Base-by-base conservation (phyloP, 2,329 filamentous ascomycete genomes). In the Xylariaceae sp. region DNA sequence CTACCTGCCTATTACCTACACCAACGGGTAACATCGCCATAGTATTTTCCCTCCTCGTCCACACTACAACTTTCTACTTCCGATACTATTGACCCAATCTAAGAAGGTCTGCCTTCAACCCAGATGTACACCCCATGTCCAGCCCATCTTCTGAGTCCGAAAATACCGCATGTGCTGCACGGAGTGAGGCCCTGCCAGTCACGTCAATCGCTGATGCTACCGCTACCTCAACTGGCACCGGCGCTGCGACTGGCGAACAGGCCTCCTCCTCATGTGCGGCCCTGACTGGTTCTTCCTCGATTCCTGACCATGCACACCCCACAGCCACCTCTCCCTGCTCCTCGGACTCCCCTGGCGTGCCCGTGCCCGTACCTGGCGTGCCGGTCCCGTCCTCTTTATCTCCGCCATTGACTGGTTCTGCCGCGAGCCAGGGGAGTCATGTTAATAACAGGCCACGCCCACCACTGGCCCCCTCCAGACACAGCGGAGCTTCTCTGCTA, bases 81-180 rank as follows among this genome's bases (percentile, higher is more conserved):
- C 57, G n/a, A 49, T 57, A 35, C 52, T 58, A 60, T 64, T 57
- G 55, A 57, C 59, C 62, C 37, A 59, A 56, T 50, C 58, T 47
- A 35, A 62, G 56, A 62, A 55, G 57, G 55, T 50, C 53, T 57
- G 57, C 57, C 58, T 58, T 47, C 58, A 56, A 57, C 55, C 77
- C 79, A 78, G 74, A 83, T 83, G 81, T 80, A 75, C 74, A 75
- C 76, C 80, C 78, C 81, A 84, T 84, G 81, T 83, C 80, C 75
- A 80, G 73, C 71, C 75, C 76, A 76, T 74, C 74, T 72, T 72
- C 71, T 72, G 73, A 75, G 71, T 73, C 74, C 75, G 78, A 81
- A 80, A 79, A 82, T 82, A 79, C 78, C 80, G 78, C 80, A 80
- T 62, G 66, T 67, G 71, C 77, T 66, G 67, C 67, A 68, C 66